These are phyloP conservation scores for Arabidopsis hybrid DNA, from an alignment of 441 rosid genomes.

Conservation along the genomic window DNA sequence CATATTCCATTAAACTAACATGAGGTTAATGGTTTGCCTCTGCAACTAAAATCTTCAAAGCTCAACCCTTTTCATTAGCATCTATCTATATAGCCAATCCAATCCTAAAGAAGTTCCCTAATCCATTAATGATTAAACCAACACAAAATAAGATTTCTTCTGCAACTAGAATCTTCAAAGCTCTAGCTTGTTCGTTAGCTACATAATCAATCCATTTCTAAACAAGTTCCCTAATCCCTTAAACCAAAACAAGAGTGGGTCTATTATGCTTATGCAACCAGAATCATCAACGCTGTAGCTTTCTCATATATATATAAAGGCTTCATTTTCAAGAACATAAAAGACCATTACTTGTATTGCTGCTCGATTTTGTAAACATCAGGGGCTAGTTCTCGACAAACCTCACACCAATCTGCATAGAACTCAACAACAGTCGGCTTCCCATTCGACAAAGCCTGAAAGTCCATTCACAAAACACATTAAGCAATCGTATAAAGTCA, in stretches of 20 bases:
- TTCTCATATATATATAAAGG: not conserved
- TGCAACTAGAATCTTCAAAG: slow-evolving; percentile 13
- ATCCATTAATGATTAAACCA: not conserved
- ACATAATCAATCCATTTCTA: not conserved
- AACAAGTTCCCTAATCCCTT: not conserved
- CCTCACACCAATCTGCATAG: slow-evolving; percentile 99
- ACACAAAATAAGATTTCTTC: not conserved
- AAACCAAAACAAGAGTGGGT: not conserved
- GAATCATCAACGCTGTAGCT: not conserved
- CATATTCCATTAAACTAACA: not conserved
- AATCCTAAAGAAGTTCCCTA: not conserved
- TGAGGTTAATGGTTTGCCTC: not conserved
- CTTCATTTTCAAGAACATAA: not conserved
- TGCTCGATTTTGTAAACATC: slow-evolving; percentile 94
- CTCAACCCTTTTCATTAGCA: not conserved
- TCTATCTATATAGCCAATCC: not conserved
- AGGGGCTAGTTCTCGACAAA: slow-evolving; percentile 94
- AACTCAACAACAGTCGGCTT: slow-evolving; percentile 96
- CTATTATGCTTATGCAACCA: not conserved
- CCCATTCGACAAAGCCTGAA: slow-evolving; percentile 87
- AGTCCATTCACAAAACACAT: slow-evolving; percentile 1
- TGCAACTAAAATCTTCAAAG: slow-evolving; percentile 17
- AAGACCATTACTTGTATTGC: slow-evolving; percentile 70
- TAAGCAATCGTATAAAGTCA: not conserved
- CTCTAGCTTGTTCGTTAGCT: not conserved